Base-by-base conservation (phyloP, 768 basidiomycete species). In the Strobilomyces echinocephalus region DNA sequence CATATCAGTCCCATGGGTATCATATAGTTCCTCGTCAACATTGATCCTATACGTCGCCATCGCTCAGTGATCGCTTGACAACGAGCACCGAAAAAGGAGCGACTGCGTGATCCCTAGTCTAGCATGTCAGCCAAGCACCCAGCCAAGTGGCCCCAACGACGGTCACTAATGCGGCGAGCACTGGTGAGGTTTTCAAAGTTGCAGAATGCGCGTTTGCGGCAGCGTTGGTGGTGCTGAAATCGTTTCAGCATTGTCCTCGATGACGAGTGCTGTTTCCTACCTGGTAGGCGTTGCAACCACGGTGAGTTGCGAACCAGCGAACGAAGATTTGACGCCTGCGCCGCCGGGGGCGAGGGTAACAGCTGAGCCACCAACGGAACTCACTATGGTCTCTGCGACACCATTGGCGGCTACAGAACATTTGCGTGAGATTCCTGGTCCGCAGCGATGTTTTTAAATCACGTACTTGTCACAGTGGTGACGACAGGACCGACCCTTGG, bases 301-400 rank as follows among this genome's bases (percentile, higher is more conserved):
- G 15, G 79, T 83, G 66, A 76, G 84, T 2, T 77, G 63, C 8
- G 76, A 75, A 34, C 84, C 83, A 24, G 75, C 80, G 56, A 74
- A 76, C 18, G 79, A 75, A 28, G 82, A 84, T 8, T 69, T 72
- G 15, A 72, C 71, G 15, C 71, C 72, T 7, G 54, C 66, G 31
- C 68, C 69, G 47, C 66, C 63, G 62, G 75, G 39, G 26, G 82
- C 84, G 18, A 88, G 74, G 0, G 85, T 87, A 53, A 85, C 68
- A 1, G 77, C 85, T 41, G 74, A 60, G 11, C 84, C 85, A 8
- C 83, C 86, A 10, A 63, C 76, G 39, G 78, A 80, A 15, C 81
- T 83, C 28, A 87, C 68, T 18, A 87, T 63, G 14, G 81, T 87
- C 46, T 74, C 69, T 2, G 72, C 79, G 9, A 69, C 53, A 14